Evolutionary conservation across 1,284 basidiomycete genomes (phyloP), one percentile per base, ranked within the genome.

Genomic region (Ustilago bromivora): DNA sequence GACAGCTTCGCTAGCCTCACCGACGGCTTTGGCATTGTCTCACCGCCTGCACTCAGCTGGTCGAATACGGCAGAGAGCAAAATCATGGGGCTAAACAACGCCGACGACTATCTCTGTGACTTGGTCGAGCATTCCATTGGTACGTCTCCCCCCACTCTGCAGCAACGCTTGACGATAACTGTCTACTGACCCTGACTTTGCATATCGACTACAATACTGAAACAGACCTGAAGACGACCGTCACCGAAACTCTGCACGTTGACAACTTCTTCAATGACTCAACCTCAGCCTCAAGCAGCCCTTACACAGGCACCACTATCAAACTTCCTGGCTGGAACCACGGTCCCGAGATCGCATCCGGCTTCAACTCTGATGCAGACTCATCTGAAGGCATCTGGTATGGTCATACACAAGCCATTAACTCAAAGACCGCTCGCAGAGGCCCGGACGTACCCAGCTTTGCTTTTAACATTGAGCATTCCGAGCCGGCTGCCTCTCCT

Each of bases 281-380:
- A 23, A 28, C 36, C 11, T 77, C 75, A n/a, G 57, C 28, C 19
- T 58, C 67, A 1, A 74, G 71, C 56, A 74, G 75, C 58, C 66
- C 66, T 11, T 67, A 68, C 63, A 66, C 38, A 34, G 61, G 54
- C 23, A 53, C 58, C 28, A 78, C 76, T 32, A 71, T 75, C 63
- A 68, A 75, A 51, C 66, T 80, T 19, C 78, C 78, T 8, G 76
- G 75, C 35, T 80, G 78, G 78, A 80, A 77, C 38, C 47, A 68
- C 23, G 68, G 67, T 3, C 67, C 68, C 1, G 71, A 71, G 31
- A 36, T 69, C 31, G 34, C 58, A 1, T 41, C 53, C 7, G 68
- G 60, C 11, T 49, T 74, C 31, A 56, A 75, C 60, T 75, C 72
- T 13, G 71, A 75, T 15, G 47, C 61, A n/a, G 71, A 72, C 58